These are phyloP conservation scores for Nelumbo lutea DNA, from an alignment of 164 flowering plant species.

Conservation along the genomic window DNA sequence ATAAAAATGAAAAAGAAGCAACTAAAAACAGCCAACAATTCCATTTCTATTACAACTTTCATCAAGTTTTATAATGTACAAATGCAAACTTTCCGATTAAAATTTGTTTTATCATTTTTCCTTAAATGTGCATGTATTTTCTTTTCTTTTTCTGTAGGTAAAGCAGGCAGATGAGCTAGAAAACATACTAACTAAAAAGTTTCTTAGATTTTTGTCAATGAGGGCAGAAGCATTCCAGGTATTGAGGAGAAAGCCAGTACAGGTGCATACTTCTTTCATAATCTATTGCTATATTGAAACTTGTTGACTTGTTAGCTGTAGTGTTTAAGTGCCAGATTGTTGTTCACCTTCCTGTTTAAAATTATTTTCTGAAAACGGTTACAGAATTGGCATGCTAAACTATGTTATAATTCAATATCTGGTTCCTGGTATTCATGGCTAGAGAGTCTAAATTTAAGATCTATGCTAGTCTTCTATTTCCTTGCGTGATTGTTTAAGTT, in stretches of 20 bases:
- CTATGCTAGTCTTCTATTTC: too few species aligned
- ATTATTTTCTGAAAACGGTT: not conserved
- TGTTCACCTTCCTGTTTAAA: not conserved
- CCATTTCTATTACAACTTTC: too few species aligned
- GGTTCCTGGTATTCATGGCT: too few species aligned
- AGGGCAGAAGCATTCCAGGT: slow-evolving; percentile 99
- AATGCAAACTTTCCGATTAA: not conserved
- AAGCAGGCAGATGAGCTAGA: slow-evolving; percentile 98
- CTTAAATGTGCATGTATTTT: slow-evolving; percentile 10
- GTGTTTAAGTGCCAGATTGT: not conserved
- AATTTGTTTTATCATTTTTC: not conserved
- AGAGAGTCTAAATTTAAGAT: too few species aligned
- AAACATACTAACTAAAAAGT: slow-evolving; percentile 85
- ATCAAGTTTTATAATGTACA: not conserved
- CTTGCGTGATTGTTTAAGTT: too few species aligned
- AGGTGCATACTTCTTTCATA: slow-evolving; percentile 32
- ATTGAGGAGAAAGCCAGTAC: slow-evolving; percentile 93
- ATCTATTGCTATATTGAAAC: too few species aligned
- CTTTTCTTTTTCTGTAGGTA: slow-evolving; percentile 46
- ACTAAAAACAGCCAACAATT: too few species aligned
- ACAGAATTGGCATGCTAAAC: not conserved
- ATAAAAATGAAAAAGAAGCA: too few species aligned
- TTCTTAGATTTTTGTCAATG: slow-evolving; percentile 96
- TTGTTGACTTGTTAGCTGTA: not conserved
- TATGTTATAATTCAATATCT: too few species aligned